Base-by-base conservation (phyloP, 257 asterid genomes). In the Primulina tabacum region DNA sequence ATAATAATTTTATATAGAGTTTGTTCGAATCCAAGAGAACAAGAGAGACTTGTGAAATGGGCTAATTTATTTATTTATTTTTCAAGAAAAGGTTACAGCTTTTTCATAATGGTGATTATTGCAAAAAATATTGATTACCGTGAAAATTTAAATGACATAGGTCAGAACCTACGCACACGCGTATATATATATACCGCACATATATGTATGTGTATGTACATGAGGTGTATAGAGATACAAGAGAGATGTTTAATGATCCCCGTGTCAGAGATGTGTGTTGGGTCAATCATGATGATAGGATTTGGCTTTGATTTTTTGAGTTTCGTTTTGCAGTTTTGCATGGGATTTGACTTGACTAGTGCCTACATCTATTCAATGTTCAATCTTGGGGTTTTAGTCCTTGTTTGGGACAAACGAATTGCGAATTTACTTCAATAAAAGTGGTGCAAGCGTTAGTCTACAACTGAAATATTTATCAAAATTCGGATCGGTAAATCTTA, bases 271-370 rank as follows among this genome's bases (percentile, higher is more conserved):
- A 50, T 16, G 14, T 50, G 8, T 50, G 57, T 50, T 50, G 7
- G 57, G 57, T 50, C 57, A 50, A 50, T 47, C 56, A 47, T 50
- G 57, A 43, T 50, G 57, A 50, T 5, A 50, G 57, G 53, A 50
- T 16, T 50, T 50, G 20, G 57, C 57, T 16, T 50, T 43, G 55
- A 43, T 43, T 43, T 40, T 43, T 43, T 14, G 18, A 14, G 55
- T 43, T 43, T 43, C 50, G 26, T 43, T 43, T 14, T 43, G 55
- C 57, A 50, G 57, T 14, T 50, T 50, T 50, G 21, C 57, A 50
- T 16, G 57, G 57, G 57, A 50, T 50, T 50, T 50, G 57, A 50
- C 57, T 50, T 16, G 57, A 50, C 57, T 50, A 50, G 8, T 50
- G 12, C 16, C 57, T 17, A 14, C 57, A 50, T 50, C 21, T 17